These are phyloP conservation scores for Prunus fruticosa DNA, from an alignment of 306 rosid genomes.

Conservation along the genomic window DNA sequence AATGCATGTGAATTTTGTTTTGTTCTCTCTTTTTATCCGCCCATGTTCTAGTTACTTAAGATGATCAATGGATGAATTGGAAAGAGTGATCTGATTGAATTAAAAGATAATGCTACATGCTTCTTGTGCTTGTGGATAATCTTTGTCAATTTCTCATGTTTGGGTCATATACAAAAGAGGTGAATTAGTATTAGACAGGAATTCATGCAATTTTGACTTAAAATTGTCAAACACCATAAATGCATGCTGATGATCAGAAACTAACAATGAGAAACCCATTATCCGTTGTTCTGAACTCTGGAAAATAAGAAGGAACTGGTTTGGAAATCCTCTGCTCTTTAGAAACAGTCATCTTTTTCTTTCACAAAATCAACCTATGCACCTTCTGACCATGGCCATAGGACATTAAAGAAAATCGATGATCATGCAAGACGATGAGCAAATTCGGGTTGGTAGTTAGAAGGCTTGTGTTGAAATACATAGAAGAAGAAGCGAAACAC, in stretches of 20 bases:
- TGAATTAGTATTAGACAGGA: not conserved
- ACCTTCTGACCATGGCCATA: not conserved
- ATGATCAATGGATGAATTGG: not conserved
- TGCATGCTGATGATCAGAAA: not conserved
- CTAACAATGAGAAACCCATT: not conserved
- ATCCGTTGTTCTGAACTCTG: no score
- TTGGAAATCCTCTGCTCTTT: not conserved
- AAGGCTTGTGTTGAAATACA: not conserved
- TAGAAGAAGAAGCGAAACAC: conserved; percentile 1
- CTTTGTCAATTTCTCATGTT: not conserved
- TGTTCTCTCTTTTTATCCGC: not conserved
- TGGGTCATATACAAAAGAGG: not conserved
- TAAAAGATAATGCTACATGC: not conserved
- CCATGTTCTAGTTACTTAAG: not conserved
- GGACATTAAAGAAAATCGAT: not conserved
- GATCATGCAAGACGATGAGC: not conserved
- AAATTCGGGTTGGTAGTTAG: not conserved
- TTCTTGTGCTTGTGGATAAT: not conserved
- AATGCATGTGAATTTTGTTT: not conserved
- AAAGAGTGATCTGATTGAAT: not conserved
- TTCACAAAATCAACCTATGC: not conserved
- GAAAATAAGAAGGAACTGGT: not conserved
- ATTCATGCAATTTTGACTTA: not conserved
- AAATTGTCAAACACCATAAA: not conserved
- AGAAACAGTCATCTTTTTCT: not conserved